Base-by-base conservation (phyloP, 345 rosid species). In the Eucalyptus dawsonii region DNA sequence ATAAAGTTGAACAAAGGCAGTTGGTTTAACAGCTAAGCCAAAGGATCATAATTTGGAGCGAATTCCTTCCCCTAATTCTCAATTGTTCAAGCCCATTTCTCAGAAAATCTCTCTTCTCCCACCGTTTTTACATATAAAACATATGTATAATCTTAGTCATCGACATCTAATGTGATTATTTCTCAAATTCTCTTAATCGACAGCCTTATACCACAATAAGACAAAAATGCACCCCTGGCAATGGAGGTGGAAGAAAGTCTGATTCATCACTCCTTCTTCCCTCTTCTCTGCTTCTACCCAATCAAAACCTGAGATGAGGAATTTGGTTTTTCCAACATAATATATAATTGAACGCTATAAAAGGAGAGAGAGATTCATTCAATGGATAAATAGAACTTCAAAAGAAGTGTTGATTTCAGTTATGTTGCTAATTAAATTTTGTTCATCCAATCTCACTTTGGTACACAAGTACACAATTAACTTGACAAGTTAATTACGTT, bases 391-490 rank as follows among this genome's bases (percentile, higher is more conserved):
- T 24, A 56, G 13, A 56, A 56, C 12, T 22, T 56, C 8, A 56
- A 56, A 24, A 56, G 62, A 56, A 56, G 62, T 56, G 62, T 56
- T 29, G 0, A 56, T 24, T 24, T 56, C 13, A 56, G 62, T 56
- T 56, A 56, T 56, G 29, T 10, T 56, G 29, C 13, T 56, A 0
- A 56, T 56, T 56, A 56, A 56, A 56, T 56, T 56, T 56, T 56
- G 6, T 24, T 56, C 3, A 0, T 56, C 29, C 62, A 56, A 56
- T 56, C 62, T 56, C 6, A 56, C 29, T 56, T 0, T 1, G 13
- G 62, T 56, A 56, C 62, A 56, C 6, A 1, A 16, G n/a, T n/a
- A n/a, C n/a, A n/a, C 16, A 51, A 56, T 24, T 56, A 56, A 56
- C 29, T 56, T 24, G 62, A 56, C 62, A 56, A 56, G 62, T 56